phyloP scores from a whole-genome alignment of 208 protist genomes.

The Porcisia deanei region DNA sequence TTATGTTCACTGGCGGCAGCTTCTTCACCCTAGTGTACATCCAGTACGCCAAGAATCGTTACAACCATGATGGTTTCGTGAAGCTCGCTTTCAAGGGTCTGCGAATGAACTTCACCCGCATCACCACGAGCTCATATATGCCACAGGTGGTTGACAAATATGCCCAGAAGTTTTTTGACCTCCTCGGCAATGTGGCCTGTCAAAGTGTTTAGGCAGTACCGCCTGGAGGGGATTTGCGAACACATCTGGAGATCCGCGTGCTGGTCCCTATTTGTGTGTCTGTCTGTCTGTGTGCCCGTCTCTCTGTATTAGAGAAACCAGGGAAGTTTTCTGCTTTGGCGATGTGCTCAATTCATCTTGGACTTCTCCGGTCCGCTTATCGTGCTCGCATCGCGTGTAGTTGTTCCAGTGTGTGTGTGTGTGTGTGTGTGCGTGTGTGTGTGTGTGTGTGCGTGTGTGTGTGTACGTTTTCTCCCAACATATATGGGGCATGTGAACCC shows the following conservation, averaged over 20 bases:
- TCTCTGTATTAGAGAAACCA: not conserved
- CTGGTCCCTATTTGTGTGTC: not conserved
- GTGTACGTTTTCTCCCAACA: not conserved
- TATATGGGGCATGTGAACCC: too few species aligned
- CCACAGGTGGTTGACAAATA: conserved; percentile 51
- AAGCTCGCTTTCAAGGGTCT: conserved; percentile 67
- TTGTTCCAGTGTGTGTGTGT: not conserved
- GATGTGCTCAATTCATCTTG: not conserved
- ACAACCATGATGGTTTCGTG: conserved; percentile 64
- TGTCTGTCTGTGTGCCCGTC: not conserved
- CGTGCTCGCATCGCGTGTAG: not conserved
- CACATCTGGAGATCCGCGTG: not conserved
- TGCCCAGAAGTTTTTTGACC: conserved; percentile 71
- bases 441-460: not conserved
- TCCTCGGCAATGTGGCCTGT: conserved; percentile 42
- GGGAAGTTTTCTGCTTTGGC: not conserved
- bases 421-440: too few species aligned
- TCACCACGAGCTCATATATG: conserved; percentile 38
- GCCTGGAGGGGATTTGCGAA: too few species aligned
- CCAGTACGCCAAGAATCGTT: conserved; percentile 79
- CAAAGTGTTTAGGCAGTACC: conserved; percentile 23
- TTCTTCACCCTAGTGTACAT: conserved; percentile 80
- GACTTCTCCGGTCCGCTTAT: not conserved
- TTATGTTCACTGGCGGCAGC: conserved; percentile 67
- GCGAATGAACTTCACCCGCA: conserved; percentile 60